Base-by-base conservation (phyloP, 345 rosid genomes). In the Crucihimalaya himalaica region DNA sequence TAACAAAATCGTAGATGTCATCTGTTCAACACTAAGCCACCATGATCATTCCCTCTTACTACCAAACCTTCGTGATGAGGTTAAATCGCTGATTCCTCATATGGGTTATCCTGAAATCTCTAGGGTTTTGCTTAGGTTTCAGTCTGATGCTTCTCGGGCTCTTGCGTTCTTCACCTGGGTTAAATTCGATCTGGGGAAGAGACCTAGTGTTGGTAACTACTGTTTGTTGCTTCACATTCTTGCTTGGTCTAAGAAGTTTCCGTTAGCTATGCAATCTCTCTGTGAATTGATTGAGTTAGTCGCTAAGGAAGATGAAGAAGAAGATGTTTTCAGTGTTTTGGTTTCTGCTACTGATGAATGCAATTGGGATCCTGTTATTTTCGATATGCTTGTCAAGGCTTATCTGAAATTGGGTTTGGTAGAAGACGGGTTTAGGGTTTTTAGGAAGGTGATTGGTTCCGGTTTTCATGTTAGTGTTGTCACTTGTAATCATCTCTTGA, bases 401-500 rank as follows among this genome's bases (percentile, higher is more conserved):
- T 84, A 88, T 48, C 27, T 84, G 71, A 88, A 82, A 51, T 5
- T 78, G 57, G 90, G 85, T 32, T 73, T 82, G 68, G 78, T 82
- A 25, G 70, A 81, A 77, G 86, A 81, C 9, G 85, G 87, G 27
- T 71, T 84, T 35, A 53, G 60, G 63, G 50, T 76, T 4, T 88
- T 88, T 82, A 74, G 40, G 74, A 87, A 81, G 58, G 75, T 73
- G 16, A 34, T 84, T 45, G 83, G 79, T 75, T 56, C 70, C 11
- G 95, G 95, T 42, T 88, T 73, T 77, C 50, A 64, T 47, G 91
- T 95, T 9, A 85, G 88, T 71, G 90, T 87, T 52, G 80, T 89
- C 54, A 79, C 96, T 54, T 91, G 96, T 71, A 93, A 93, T 78
- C 82, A 68, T 72, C 95, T 94, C 72, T 75, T 94, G 76, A 83